Evolutionary conservation across 2,329 filamentous ascomycete species (phyloP), one percentile per base, ranked within the genome.

Genomic region (Lachnellula subtilissima): DNA sequence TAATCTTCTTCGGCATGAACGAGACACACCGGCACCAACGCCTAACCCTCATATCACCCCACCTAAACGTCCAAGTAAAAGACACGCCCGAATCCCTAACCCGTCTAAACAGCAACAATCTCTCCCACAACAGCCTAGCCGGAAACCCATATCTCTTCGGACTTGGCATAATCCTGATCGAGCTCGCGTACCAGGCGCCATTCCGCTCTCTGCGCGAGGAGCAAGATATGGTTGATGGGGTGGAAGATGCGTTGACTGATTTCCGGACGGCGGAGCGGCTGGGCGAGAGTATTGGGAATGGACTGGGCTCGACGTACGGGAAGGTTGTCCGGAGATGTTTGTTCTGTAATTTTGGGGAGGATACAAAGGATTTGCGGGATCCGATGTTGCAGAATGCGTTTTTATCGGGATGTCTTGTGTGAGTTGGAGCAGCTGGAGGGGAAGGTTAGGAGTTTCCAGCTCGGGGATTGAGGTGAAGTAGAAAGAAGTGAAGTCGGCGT

Each of bases 301-400:
- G 47, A 12, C 23, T 58, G 6, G 59, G 59, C 3, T 23, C 37
- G 3, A 56, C 37, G 5, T 61, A 61, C 39, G 59, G 53, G 1
- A 55, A 52, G 19, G 36, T 61, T 11, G 57, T 61, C 5, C 51
- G 53, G 25, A 59, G 53, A 42, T 61, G 60, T 35, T 36, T 58
- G 7, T 45, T 39, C 14, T 61, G 60, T 23, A 52, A 60, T 53
- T 61, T 61, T 50, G 57, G 57, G 19, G 48, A 61, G 35, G 55
- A 49, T 8, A 42, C 51, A 14, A 58, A n/a, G 19, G 55, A 58
- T 48, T 40, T 61, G 14, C 35, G 23, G n/a, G 54, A 59, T 53
- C 50, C 53, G 11, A 49, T 32, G n/a, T 36, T 61, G 32, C 52
- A 57, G 46, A 50, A 39, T n/a, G 56, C 50, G 4, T 58, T 59